Evolutionary conservation across 2,329 filamentous ascomycete genomes (phyloP).

Genomic region (Trichoderma atrobrunneum): DNA sequence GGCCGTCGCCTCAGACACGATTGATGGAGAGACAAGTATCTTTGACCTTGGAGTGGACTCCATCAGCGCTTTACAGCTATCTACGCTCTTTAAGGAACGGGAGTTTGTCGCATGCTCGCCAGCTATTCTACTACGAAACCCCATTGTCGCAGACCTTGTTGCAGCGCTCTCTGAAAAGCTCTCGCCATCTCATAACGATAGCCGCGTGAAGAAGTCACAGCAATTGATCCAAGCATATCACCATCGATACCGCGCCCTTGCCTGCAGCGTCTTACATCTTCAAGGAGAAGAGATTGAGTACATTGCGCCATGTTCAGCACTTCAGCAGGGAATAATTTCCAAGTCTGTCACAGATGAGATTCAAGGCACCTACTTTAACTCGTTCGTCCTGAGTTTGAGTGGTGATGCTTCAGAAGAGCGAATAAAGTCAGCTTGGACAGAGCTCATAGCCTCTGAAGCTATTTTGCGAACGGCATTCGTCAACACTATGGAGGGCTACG

Average conservation of each 20-base stretch:
- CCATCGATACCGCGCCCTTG: conserved; percentile 56
- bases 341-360: conserved; percentile 57
- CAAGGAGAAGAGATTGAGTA: conserved; percentile 59
- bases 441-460: conserved; percentile 50
- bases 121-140: conserved; percentile 64
- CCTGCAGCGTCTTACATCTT: conserved; percentile 53
- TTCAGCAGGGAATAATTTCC: conserved; percentile 85
- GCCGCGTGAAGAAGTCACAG: conserved; percentile 45
- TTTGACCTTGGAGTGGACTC: conserved; percentile 89
- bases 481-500: conserved; percentile 69
- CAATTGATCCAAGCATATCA: conserved; percentile 63
- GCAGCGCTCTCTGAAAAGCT: conserved; percentile 31
- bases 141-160: conserved; percentile 48
- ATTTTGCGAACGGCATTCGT: conserved; percentile 73
- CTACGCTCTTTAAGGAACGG: conserved; percentile 58
- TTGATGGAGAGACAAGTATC: conserved; percentile 62
- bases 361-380: conserved; percentile 69
- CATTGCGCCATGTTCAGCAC: conserved; percentile 76
- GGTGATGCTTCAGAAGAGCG: conserved; percentile 41
- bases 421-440: conserved; percentile 58
- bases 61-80: conserved; percentile 73
- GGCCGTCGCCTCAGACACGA: conserved; percentile 39
- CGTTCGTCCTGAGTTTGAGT: conserved; percentile 61
- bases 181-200: conserved; percentile 1
- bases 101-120: conserved; percentile 62